Conservation (phyloP, 345 rosid genomes). For the Dovyalis caffra region DNA sequence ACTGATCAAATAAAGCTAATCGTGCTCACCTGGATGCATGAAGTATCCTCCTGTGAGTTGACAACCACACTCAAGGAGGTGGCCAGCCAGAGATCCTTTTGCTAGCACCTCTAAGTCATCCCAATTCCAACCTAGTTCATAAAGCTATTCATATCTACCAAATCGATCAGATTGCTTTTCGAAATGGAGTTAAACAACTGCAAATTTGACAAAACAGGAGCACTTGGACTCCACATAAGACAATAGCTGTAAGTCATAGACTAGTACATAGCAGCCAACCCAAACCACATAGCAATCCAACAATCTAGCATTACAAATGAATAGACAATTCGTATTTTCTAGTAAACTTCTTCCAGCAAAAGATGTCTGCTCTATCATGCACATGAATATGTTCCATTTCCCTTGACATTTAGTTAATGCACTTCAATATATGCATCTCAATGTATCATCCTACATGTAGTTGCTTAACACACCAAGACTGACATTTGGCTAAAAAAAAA, state of each 20-base stretch:
- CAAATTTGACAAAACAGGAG: neutral
- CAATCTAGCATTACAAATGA: neutral
- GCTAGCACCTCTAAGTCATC: constrained; percentile 72
- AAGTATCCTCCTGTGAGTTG: constrained; percentile 98
- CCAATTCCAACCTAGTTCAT: constrained; percentile 96
- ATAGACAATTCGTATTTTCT: neutral
- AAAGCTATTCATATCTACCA: constrained; percentile 45
- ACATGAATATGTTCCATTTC: neutral
- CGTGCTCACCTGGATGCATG: constrained; percentile 86
- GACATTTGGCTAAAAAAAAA: neutral
- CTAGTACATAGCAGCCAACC: neutral
- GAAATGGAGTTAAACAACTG: neutral
- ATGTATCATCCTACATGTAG: neutral
- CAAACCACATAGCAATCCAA: neutral
- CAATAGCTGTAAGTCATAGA: neutral
- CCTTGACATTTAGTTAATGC: neutral
- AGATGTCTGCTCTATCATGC: neutral
- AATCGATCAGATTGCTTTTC: neutral
- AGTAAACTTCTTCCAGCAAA: neutral
- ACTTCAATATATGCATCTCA: neutral
- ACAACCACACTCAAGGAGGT: constrained; percentile 93
- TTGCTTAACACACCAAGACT: neutral
- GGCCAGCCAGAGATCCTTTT: constrained; percentile 89
- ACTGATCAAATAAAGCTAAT: constrained; percentile 11
- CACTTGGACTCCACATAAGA: neutral